Percentiles rank a stretch among this genome's conserved stretches.
phyloP scores from a whole-genome alignment of 495 filamentous ascomycete genomes.

The Annulohypoxylon moriforme region DNA sequence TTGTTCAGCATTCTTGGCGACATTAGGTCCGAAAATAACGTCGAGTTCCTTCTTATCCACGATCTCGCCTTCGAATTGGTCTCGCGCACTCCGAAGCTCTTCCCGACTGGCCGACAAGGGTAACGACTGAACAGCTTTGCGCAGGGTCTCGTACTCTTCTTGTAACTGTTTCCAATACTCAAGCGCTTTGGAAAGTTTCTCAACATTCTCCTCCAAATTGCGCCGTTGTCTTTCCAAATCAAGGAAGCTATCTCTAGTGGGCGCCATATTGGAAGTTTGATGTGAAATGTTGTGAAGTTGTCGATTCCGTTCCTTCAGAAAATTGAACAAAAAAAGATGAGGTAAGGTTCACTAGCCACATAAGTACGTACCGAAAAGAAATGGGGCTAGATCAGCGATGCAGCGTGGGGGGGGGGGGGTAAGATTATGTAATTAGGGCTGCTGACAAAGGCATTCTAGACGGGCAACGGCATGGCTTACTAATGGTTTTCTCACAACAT shows the following conservation, averaged over 20 bases:
- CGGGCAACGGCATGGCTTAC: background rate
- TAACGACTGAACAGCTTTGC: conserved; percentile 75
- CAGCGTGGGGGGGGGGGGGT: background rate
- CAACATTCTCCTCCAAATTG: conserved; percentile 78
- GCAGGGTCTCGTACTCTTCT: conserved; percentile 88
- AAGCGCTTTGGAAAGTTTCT: conserved; percentile 78
- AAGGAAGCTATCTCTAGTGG: conserved; percentile 58
- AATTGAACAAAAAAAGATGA: background rate
- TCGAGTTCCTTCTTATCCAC: conserved; percentile 68
- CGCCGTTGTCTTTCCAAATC: conserved; percentile 79
- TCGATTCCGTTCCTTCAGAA: background rate
- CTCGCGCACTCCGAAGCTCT: conserved; percentile 53
- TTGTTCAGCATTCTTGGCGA: conserved; percentile 62
- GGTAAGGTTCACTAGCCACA: background rate
- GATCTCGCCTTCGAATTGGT: conserved; percentile 56
- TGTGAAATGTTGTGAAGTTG: background rate
- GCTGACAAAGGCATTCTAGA: background rate
- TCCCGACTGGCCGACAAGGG: conserved; percentile 66
- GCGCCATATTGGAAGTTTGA: conserved; percentile 17
- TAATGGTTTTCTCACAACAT: background rate
- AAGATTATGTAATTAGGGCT: background rate
- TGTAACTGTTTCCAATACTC: conserved; percentile 91
- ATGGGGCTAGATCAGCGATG: background rate
- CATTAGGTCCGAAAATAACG: conserved; percentile 70
- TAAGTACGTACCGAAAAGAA: no score